Percentiles rank a stretch among this genome's conserved stretches.
phyloP scores from a whole-genome alignment of 441 rosid species.

The Bocquillonia castaneifolia region DNA sequence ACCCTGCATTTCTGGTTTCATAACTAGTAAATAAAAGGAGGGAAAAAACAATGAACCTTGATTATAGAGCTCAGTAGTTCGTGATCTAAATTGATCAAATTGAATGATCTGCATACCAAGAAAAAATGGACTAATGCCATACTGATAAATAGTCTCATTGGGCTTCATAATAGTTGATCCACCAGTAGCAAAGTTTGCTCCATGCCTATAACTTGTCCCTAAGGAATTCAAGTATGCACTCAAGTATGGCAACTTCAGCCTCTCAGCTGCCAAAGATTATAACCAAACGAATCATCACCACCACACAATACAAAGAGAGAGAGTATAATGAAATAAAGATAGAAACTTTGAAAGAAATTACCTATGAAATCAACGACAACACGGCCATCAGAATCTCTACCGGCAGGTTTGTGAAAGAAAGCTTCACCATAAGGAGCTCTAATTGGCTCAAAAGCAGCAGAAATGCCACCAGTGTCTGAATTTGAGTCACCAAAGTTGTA shows the following conservation, averaged over 20 bases:
- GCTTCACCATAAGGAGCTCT: constrained; percentile 51
- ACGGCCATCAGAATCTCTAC: constrained; percentile 67
- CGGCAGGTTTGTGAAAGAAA: constrained; percentile 66
- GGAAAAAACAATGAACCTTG: constrained; percentile 31
- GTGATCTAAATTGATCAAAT: constrained; percentile 53
- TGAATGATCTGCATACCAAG: constrained; percentile 79
- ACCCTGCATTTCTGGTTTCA: background rate
- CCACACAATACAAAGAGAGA: background rate
- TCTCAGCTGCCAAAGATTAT: constrained; percentile 57
- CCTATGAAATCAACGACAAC: constrained; percentile 71
- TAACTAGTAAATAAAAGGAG: background rate
- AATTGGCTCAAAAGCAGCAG: constrained; percentile 72
- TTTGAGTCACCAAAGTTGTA: constrained; percentile 94
- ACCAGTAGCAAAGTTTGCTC: constrained; percentile 85
- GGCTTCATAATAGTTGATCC: constrained; percentile 77
- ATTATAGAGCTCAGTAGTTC: constrained; percentile 42
- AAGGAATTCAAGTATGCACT: constrained; percentile 77
- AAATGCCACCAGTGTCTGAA: constrained; percentile 84
- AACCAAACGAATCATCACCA: background rate
- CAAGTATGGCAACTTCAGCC: constrained; percentile 59
- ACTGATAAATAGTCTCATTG: constrained; percentile 58
- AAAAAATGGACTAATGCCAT: constrained; percentile 70
- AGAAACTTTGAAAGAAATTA: background rate
- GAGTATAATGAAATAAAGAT: background rate
- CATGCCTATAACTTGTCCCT: constrained; percentile 67